These are phyloP conservation scores for Pholiota adiposa DNA, from an alignment of 1,284 basidiomycete genomes.

Conservation along the genomic window DNA sequence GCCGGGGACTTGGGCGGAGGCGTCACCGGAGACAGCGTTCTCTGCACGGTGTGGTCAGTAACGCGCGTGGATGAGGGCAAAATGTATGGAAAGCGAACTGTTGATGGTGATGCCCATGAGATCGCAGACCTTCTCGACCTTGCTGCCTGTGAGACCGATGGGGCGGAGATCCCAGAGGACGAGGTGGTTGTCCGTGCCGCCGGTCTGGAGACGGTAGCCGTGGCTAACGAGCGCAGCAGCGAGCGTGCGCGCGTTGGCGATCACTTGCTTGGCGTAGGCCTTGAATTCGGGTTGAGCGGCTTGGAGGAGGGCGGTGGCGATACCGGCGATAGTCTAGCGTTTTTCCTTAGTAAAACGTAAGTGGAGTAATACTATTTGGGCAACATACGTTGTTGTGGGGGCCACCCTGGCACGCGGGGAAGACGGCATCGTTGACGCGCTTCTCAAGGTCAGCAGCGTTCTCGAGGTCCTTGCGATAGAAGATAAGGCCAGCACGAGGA, in stretches of 20 bases:
- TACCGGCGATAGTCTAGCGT: slow-evolving; percentile 87
- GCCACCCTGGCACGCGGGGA: slow-evolving; percentile 99
- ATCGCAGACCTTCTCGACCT: slow-evolving; percentile 99
- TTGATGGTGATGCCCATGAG: slow-evolving; percentile 95
- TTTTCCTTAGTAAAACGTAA: slow-evolving; percentile 4
- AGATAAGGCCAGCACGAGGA: slow-evolving; percentile 97
- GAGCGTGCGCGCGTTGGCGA: slow-evolving; percentile 84
- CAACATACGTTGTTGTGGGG: slow-evolving; percentile 95
- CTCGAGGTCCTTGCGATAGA: slow-evolving; percentile 96
- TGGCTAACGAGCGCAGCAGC: slow-evolving; percentile 72
- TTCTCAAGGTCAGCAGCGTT: slow-evolving; percentile 86
- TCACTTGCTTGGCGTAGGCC: slow-evolving; percentile 93
- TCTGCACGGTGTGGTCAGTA: slow-evolving; percentile 49
- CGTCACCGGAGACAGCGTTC: slow-evolving; percentile 96
- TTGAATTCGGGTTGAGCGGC: slow-evolving; percentile 91
- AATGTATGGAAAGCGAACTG: slow-evolving; percentile 54
- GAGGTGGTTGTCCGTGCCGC: slow-evolving; percentile 97
- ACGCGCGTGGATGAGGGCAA: neutral
- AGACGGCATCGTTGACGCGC: slow-evolving; percentile 97
- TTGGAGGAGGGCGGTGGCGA: slow-evolving; percentile 96
- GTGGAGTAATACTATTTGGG: neutral
- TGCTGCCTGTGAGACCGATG: slow-evolving; percentile 93
- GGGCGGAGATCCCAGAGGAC: slow-evolving; percentile 98
- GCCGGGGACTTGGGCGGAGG: slow-evolving; percentile 94
- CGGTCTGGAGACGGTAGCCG: slow-evolving; percentile 96